Evolutionary conservation across 306 rosid genomes (phyloP), one percentile per base, ranked within the genome.

Genomic region (Acacia crassicarpa): DNA sequence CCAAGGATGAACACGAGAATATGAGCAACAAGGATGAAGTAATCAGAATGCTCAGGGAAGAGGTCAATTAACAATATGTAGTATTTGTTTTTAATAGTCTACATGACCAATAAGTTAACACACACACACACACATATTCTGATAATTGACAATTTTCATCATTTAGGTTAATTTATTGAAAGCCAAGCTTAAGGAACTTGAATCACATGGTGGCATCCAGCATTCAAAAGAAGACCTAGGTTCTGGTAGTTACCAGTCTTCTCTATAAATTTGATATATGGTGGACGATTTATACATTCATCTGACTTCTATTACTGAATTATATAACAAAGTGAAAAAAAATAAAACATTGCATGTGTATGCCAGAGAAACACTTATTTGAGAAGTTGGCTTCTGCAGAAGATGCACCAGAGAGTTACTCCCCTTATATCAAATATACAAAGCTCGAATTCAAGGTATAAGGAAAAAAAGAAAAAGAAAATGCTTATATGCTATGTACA

Each of bases 381-480:
- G 89, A 81, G 59, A 80, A 84, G 84, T 82, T 73, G 25, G 80
- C 90, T 63, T 56, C 86, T 40, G 81, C 13, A 75, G 91, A 83
- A 83, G 93, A 92, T 78, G 83, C 80, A 44, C 53, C 86, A 27
- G 86, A 67, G 88, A 87, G 83, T 83, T 89, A 90, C 75, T 92
- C 97, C 68, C 98, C 99, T 73, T 62, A 56, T 59, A 91, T 96
- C 79, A 93, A 85, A 74, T 96, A 91, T 84, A 93, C 89, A 40
- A 96, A 93, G 87, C 97, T 96, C 89, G 89, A 87, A 83, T 96
- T 96, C 84, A 87, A 93, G 99, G 99, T 95, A 81, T 41, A 84
- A 33, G 78, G 62, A 1, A 27, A 27, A 27, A 27, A 27, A 27
- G 1, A 27, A 63, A 25, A 65, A 33, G 70, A 78, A 76, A 56